Conservation (phyloP, 2,329 filamentous ascomycete species). For the Aspergillus sojae region DNA sequence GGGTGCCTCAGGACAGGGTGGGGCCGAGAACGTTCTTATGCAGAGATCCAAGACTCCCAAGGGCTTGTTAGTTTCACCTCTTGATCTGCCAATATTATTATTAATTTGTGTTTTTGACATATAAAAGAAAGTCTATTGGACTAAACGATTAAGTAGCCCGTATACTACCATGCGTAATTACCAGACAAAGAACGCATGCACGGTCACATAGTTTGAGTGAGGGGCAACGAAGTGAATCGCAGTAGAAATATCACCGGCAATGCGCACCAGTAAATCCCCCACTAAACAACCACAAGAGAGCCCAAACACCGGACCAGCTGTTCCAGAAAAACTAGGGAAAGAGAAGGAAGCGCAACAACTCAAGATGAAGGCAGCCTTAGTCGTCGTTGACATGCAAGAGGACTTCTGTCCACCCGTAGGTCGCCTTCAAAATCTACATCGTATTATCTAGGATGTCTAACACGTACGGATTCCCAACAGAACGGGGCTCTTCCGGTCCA, state of each 20-base stretch:
- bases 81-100: not conserved
- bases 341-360: not conserved
- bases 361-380: slow-evolving; percentile 54
- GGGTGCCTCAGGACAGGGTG: not conserved
- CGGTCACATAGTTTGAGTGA: not conserved
- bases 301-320: not conserved
- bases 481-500: slow-evolving; percentile 83
- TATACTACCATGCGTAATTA: not conserved
- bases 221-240: not conserved
- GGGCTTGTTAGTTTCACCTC: not conserved
- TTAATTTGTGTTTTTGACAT: not conserved
- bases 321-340: not conserved
- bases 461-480: slow-evolving; percentile 47
- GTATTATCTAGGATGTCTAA: not conserved
- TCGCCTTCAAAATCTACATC: slow-evolving; percentile 2
- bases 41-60: not conserved
- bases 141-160: not conserved
- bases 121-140: not conserved
- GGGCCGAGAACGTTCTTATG: not conserved
- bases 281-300: not conserved
- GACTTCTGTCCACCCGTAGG: slow-evolving; percentile 91
- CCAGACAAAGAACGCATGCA: not conserved
- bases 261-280: not conserved
- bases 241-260: not conserved
- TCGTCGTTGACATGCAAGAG: slow-evolving; percentile 88